Evolutionary conservation across 2,329 filamentous ascomycete genomes (phyloP).

Genomic region (Sporothrix brasiliensis): DNA sequence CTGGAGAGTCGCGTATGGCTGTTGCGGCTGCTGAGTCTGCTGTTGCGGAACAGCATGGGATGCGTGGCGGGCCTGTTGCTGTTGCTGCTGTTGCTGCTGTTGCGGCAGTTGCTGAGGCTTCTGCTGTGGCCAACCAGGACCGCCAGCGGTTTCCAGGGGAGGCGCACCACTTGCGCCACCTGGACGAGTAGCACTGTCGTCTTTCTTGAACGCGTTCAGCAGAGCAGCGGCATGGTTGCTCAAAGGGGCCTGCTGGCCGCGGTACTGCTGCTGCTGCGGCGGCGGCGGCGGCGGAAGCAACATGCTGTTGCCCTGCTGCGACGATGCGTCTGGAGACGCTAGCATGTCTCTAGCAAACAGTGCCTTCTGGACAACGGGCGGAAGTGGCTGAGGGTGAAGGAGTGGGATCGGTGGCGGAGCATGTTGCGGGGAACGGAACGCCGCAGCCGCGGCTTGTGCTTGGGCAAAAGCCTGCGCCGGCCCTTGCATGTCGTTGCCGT

Average conservation of each 20-base stretch:
- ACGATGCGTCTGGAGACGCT: constrained; percentile 43
- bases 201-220: constrained; percentile 48
- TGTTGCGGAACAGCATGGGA: constrained; percentile 52
- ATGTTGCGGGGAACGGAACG: constrained; percentile 13
- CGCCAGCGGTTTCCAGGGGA: neutral
- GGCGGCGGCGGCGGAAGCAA: constrained; percentile 35
- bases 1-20: neutral
- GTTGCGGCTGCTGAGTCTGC: constrained; percentile 21
- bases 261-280: constrained; percentile 33
- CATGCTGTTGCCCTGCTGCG: constrained; percentile 9
- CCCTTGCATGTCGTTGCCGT: constrained; percentile 18
- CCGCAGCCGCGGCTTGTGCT: constrained; percentile 4
- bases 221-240: constrained; percentile 45
- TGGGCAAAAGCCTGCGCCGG: constrained; percentile 16
- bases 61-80: constrained; percentile 30
- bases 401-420: constrained; percentile 40
- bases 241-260: constrained; percentile 39
- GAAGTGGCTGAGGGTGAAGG: constrained; percentile 55
- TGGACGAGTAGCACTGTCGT: constrained; percentile 2
- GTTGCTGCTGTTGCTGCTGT: neutral
- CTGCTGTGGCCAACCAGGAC: constrained; percentile 18
- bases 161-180: neutral
- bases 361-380: constrained; percentile 59
- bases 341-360: constrained; percentile 51
- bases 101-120: neutral